Conservation (phyloP, 371 early-diverging fungal species). For the Rhizopus stolonifer region DNA sequence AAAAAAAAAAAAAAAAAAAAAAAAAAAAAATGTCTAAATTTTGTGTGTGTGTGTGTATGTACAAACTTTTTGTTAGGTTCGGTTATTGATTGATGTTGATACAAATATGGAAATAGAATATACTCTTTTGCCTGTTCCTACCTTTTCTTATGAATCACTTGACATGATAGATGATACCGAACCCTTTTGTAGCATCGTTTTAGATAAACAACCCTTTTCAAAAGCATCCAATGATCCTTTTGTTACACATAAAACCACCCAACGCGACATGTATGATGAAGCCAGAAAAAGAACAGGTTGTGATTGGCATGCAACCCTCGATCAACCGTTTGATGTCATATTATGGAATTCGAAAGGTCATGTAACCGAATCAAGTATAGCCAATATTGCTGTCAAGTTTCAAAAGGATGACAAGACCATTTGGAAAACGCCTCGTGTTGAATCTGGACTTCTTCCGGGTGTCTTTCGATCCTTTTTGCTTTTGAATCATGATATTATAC, state of each 20-base stretch:
- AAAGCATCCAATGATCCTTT: constrained; percentile 39
- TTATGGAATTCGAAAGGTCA: constrained; percentile 49
- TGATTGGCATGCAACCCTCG: constrained; percentile 23
- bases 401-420: constrained; percentile 9
- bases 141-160: constrained; percentile 4
- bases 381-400: constrained; percentile 56
- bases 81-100: constrained; percentile 41
- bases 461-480: constrained; percentile 50
- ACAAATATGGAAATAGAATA: constrained; percentile 41
- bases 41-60: no score
- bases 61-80: constrained; percentile 40
- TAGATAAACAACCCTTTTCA: constrained; percentile 38
- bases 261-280: constrained; percentile 49
- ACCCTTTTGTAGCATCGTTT: constrained; percentile 21
- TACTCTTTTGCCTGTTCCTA: constrained; percentile 28
- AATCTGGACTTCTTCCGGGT: constrained; percentile 52
- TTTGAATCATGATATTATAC: constrained; percentile 17
- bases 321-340: constrained; percentile 55
- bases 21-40: no score
- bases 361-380: constrained; percentile 62
- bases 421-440: constrained; percentile 52
- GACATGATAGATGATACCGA: constrained; percentile 13
- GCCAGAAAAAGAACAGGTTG: constrained; percentile 45
- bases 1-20: background rate
- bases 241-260: constrained; percentile 58